These are phyloP conservation scores for Fusarium ambrosium DNA, from an alignment of 2,329 filamentous ascomycete genomes.

Conservation along the genomic window DNA sequence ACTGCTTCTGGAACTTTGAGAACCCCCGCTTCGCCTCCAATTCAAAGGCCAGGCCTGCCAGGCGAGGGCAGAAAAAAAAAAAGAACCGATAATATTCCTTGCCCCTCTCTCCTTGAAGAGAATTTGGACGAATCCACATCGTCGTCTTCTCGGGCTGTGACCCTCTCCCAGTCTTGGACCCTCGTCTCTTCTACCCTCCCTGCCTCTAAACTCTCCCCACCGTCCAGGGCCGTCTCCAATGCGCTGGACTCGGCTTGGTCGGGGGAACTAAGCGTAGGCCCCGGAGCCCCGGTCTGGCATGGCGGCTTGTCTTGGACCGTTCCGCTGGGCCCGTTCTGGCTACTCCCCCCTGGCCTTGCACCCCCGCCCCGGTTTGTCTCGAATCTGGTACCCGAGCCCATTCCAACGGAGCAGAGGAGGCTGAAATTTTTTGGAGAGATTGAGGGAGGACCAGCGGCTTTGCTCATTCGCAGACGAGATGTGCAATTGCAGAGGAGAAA, in stretches of 20 bases:
- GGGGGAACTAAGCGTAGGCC: constrained; percentile 40
- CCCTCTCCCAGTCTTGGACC: constrained; percentile 14
- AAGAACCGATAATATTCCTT: constrained; percentile 33
- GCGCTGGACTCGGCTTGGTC: constrained; percentile 33
- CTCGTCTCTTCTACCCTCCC: constrained; percentile 1
- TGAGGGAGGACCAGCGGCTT: constrained; percentile 20
- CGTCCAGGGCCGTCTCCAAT: constrained; percentile 37
- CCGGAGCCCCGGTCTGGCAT: constrained; percentile 30
- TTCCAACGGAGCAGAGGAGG: constrained; percentile 38
- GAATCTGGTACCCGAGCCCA: constrained; percentile 41
- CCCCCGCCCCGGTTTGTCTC: constrained; percentile 30
- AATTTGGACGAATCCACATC: constrained; percentile 13
- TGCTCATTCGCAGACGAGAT: neutral
- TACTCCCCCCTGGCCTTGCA: constrained; percentile 27
- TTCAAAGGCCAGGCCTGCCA: neutral
- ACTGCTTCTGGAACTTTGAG: constrained; percentile 40
- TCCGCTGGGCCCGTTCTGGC: constrained; percentile 42
- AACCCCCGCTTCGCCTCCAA: constrained; percentile 32
- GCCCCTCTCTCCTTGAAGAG: constrained; percentile 22
- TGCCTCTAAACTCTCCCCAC: constrained; percentile 15
- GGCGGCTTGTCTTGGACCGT: constrained; percentile 46
- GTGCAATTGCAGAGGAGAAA: neutral
- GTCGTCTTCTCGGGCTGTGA: constrained; percentile 16
- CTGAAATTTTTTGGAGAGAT: constrained; percentile 25
- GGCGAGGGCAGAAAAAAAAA: constrained; percentile 23